Base-by-base conservation (phyloP, 768 basidiomycete species). In the Sutorius australiensis region DNA sequence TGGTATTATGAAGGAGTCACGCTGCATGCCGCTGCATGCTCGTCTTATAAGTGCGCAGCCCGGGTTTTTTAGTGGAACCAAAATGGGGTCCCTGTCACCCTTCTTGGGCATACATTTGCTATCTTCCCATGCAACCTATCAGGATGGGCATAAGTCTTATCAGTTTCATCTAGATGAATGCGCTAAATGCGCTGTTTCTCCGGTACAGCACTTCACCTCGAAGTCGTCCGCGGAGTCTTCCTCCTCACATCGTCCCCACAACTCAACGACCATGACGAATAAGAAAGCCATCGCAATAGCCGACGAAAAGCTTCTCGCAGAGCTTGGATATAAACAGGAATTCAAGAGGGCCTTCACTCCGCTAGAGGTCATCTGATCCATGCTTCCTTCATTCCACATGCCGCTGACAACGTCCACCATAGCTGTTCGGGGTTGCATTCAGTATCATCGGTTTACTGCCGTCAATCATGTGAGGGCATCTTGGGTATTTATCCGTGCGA, bases 391-490 rank as follows among this genome's bases (percentile, higher is more conserved):
- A 1, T 16, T 8, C 6, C 28, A 4, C 9, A 14, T 6, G 3
- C 17, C 14, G 13, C 30, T 38, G 14, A 48, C 24, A 6, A 0
- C 59, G 61, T 38, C 42, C 67, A 24, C 42, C 67, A 24, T 60
- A 88, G 82, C 81, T 87, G 6, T 88, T 88, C 56, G 86, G 87
- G 0, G 71, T 87, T 33, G 79, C 82, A 0, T 88, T 88, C 64
- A 84, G 82, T 1, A 81, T 88, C 54, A 84, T 88, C 47, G 86
- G 87, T 0, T 64, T 88, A 12, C 77, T 86, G 9, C 85, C 80
- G 11, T 80, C 86, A 0, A 84, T 87, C 32, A 80, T 84, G 67
- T 81, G 53, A 27, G 21, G 10, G 5, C 24, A 30, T n/a, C 4
- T 24, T 3, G 41, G 17, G 7, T 44, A 4, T 24, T 24, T 24